These are phyloP conservation scores for Bremia lactucae DNA, from an alignment of 352 stramenopile species.

Conservation along the genomic window DNA sequence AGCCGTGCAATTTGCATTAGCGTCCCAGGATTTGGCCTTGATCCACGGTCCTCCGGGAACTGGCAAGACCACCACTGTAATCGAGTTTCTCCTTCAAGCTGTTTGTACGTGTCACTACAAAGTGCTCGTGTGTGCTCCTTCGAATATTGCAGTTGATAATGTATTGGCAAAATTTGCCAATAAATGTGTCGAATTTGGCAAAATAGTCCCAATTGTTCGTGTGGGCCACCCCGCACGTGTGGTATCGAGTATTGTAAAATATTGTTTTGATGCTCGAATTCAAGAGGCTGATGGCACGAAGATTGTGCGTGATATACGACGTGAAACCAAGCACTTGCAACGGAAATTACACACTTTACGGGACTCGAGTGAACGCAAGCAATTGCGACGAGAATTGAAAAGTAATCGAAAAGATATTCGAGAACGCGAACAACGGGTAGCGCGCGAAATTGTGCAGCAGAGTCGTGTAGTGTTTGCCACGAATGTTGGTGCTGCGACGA, in stretches of 20 bases:
- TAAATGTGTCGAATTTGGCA: conserved; percentile 17
- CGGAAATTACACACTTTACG: conserved; percentile 42
- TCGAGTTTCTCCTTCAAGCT: conserved; percentile 93
- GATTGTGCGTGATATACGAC: conserved; percentile 92
- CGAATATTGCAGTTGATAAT: conserved; percentile 98
- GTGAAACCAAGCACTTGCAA: conserved; percentile 78
- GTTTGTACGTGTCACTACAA: conserved; percentile 77
- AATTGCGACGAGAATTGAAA: conserved; percentile 78
- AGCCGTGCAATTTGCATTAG: conserved; percentile 69
- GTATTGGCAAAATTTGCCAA: conserved; percentile 89
- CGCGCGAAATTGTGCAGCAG: conserved; percentile 83
- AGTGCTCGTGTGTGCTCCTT: conserved; percentile 94
- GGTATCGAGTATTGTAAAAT: conserved; percentile 79
- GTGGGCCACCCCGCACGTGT: conserved; percentile 94
- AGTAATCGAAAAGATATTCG: conserved; percentile 92
- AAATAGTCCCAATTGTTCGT: conserved; percentile 41
- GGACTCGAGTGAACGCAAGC: conserved; percentile 34
- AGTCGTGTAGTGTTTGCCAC: conserved; percentile 94
- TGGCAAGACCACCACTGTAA: conserved; percentile 95
- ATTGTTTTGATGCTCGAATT: conserved; percentile 93
- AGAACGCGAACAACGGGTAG: conserved; percentile 88
- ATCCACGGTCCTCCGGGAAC: conserved; percentile 91
- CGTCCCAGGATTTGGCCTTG: conserved; percentile 79
- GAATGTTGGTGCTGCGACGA: conserved; percentile 89
- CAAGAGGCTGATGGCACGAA: conserved; percentile 87